A percentile compares a stretch with the other conserved stretches of the same genome.
These are phyloP conservation scores for Austroboletus niveus DNA, from an alignment of 1,284 basidiomycete species.

Conservation along the genomic window DNA sequence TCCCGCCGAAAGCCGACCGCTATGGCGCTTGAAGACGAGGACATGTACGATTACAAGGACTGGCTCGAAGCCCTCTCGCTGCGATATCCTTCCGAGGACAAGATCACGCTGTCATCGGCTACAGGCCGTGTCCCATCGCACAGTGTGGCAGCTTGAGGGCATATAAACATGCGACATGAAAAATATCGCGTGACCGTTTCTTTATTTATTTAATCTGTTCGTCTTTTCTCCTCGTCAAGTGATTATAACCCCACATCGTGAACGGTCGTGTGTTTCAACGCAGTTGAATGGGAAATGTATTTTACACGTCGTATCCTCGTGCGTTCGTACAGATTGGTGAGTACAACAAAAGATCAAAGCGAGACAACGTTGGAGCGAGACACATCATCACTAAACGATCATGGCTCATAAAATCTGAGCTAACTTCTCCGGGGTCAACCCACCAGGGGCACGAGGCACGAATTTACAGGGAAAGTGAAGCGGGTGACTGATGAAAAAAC, in stretches of 20 bases:
- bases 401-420: constrained; percentile 16
- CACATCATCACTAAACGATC: background rate
- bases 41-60: constrained; percentile 4
- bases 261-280: background rate
- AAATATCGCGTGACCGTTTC: background rate
- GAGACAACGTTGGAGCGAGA: background rate
- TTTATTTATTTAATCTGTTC: background rate
- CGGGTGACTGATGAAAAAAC: constrained; percentile 19
- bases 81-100: constrained; percentile 1
- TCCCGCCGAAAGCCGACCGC: constrained; percentile 6
- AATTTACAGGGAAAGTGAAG: constrained; percentile 25
- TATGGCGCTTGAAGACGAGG: constrained; percentile 4
- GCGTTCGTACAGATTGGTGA: background rate
- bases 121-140: background rate
- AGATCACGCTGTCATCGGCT: background rate
- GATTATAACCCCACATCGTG: background rate
- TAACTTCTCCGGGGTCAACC: constrained; percentile 20
- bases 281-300: background rate
- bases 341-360: background rate
- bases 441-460: constrained; percentile 20
- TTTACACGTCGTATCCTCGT: background rate
- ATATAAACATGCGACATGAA: background rate
- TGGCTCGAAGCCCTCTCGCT: constrained; percentile 24
- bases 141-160: background rate
- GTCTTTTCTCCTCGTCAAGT: background rate